These are phyloP conservation scores for Rhizodiscina lignyota DNA, from an alignment of 495 filamentous ascomycete genomes.

Conservation along the genomic window DNA sequence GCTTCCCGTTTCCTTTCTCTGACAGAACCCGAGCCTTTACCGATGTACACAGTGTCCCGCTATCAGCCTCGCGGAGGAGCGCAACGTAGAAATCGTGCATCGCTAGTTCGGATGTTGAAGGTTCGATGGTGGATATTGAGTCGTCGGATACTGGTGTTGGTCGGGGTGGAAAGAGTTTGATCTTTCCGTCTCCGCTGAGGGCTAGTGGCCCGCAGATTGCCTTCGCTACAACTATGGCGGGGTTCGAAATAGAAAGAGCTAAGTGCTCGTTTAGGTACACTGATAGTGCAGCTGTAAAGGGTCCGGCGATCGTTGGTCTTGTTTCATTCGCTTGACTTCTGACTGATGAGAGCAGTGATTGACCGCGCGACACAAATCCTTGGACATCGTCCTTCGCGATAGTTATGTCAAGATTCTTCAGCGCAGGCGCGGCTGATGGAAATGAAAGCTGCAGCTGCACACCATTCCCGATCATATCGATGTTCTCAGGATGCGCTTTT, in stretches of 20 bases:
- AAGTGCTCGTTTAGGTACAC: slow-evolving; percentile 15
- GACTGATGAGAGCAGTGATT: slow-evolving; percentile 1
- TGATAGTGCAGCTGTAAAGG: slow-evolving; percentile 15
- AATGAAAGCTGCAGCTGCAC: slow-evolving; percentile 18
- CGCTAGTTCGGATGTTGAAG: slow-evolving; percentile 4
- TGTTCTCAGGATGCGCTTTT: slow-evolving; percentile 15
- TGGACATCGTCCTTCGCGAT: slow-evolving; percentile 13
- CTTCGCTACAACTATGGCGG: slow-evolving; percentile 11
- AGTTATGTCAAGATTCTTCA: slow-evolving; percentile 18
- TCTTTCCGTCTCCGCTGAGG: slow-evolving; percentile 11
- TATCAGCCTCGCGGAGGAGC: slow-evolving; percentile 10
- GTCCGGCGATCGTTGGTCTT: slow-evolving; percentile 1
- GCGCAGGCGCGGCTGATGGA: slow-evolving; percentile 6
- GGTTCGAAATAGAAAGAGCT: slow-evolving; percentile 14
- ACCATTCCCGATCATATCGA: slow-evolving; percentile 4
- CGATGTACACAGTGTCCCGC: slow-evolving; percentile 7
- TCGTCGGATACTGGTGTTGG: slow-evolving; percentile 1
- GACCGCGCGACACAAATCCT: slow-evolving; percentile 11
- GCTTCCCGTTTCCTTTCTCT: slow-evolving; percentile 2
- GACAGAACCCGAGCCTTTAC: not conserved
- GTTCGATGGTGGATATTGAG: slow-evolving; percentile 1
- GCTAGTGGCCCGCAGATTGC: slow-evolving; percentile 14
- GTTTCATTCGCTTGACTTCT: slow-evolving; percentile 1
- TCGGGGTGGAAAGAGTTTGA: slow-evolving; percentile 9
- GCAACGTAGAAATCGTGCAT: slow-evolving; percentile 8